phyloP scores from a whole-genome alignment of 140 eudicot species.

The Cichorium intybus region DNA sequence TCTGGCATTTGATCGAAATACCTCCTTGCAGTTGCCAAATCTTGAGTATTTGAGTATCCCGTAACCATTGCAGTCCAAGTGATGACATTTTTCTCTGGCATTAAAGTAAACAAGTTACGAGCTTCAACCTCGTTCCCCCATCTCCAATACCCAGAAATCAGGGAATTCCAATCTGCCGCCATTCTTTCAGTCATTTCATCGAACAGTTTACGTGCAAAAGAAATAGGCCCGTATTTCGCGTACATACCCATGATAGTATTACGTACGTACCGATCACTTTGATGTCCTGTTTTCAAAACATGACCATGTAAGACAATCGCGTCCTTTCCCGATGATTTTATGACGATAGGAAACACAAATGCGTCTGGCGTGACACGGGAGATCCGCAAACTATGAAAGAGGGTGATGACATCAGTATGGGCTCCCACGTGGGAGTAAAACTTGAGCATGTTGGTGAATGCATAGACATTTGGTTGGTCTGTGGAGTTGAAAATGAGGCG shows the following conservation, averaged over 20 bases:
- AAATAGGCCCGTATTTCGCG: slow-evolving; percentile 54
- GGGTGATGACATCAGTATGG: slow-evolving; percentile 37
- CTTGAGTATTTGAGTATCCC: slow-evolving; percentile 51
- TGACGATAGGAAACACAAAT: slow-evolving; percentile 56
- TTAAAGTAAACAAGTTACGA: slow-evolving; percentile 40
- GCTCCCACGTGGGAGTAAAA: slow-evolving; percentile 49
- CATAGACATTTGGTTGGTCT: slow-evolving; percentile 38
- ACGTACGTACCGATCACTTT: slow-evolving; percentile 43
- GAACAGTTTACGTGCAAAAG: slow-evolving; percentile 53
- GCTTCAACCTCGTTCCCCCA: slow-evolving; percentile 64
- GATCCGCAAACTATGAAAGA: slow-evolving; percentile 41
- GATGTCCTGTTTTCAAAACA: slow-evolving; percentile 52
- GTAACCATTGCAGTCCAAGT: slow-evolving; percentile 81
- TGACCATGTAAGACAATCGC: slow-evolving; percentile 50
- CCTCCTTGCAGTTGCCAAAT: slow-evolving; percentile 55
- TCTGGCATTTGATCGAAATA: slow-evolving; percentile 61
- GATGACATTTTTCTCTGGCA: slow-evolving; percentile 58
- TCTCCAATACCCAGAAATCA: slow-evolving; percentile 76
- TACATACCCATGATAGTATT: slow-evolving; percentile 58
- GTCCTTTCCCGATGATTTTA: slow-evolving; percentile 49
- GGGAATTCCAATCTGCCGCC: slow-evolving; percentile 63
- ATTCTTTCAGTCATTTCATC: slow-evolving; percentile 66
- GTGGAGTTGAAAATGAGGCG: slow-evolving; percentile 49
- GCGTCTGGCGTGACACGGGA: slow-evolving; percentile 43
- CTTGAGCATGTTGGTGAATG: slow-evolving; percentile 68